Conservation (phyloP, 805 yeast genomes). For the Debaryomyces hansenii region DNA sequence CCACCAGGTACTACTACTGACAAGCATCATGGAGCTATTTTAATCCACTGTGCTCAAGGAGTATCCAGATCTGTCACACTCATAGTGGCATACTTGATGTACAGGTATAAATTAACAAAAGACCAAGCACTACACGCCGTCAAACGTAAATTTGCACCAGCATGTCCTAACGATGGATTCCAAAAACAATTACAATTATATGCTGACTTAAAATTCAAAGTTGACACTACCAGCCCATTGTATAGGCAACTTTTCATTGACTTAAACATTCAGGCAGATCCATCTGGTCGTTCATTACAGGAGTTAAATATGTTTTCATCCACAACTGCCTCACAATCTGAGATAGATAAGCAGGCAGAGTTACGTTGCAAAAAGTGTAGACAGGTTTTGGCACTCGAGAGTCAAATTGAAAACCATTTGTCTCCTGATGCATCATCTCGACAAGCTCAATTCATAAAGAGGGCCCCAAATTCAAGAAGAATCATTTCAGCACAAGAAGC, state of each 20-base stretch:
- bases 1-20: conserved; percentile 8
- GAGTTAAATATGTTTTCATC: conserved; percentile 11
- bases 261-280: conserved; percentile 32
- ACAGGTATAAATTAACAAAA: conserved; percentile 52
- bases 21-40: conserved; percentile 42
- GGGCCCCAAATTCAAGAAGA: conserved; percentile 60
- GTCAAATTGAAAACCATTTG: conserved; percentile 61
- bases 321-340: conserved; percentile 6
- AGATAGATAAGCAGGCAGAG: conserved; percentile 21
- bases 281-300: conserved; percentile 38
- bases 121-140: conserved; percentile 75
- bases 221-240: conserved; percentile 18
- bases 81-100: conserved; percentile 50
- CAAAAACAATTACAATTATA: conserved; percentile 68
- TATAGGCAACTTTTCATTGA: conserved; percentile 29
- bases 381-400: conserved; percentile 60
- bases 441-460: conserved; percentile 65
- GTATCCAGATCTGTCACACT: conserved; percentile 49
- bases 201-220: conserved; percentile 34
- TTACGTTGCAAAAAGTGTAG: conserved; percentile 86
- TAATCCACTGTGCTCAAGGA: conserved; percentile 56
- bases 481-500: conserved; percentile 60
- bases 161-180: conserved; percentile 75
- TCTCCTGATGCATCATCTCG: conserved; percentile 66
- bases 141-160: conserved; percentile 56